Evolutionary conservation across 129 eudicot genomes (phyloP), one percentile per base, ranked within the genome.

Genomic region (Smallanthus sonchifolius): DNA sequence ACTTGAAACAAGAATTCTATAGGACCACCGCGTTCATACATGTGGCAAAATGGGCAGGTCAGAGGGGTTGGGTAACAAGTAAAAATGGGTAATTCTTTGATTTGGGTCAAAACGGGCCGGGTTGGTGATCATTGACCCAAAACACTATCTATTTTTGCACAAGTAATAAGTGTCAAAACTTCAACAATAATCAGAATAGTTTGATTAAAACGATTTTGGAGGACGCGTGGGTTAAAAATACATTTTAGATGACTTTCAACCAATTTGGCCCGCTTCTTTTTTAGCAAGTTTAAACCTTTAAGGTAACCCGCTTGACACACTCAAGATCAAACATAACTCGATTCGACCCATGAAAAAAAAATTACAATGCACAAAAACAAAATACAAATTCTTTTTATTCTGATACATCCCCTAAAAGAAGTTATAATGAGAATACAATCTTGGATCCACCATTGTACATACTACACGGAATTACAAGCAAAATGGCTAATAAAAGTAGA

Each of bases 391-490:
- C 2, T 8, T 8, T 51, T 52, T 37, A 42, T 68, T 30, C 34
- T 17, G 42, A 65, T 39, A 42, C 67, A 73, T 73, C 69, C 16
- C 17, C 30, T 28, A 47, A 59, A 56, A 14, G n/a, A 45, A 72
- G 24, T 5, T 67, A 45, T 44, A 10, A 11, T 5, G 19, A 67
- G 52, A 19, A 67, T 43, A 39, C 56, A 67, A 43, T 67, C 36
- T 67, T 67, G 72, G 72, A 67, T 67, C 60, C 24, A 34, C 43
- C 60, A 30, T 34, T 30, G 62, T 28, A 45, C 28, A 47, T 68
- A 32, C 59, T 15, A 68, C 40, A 5, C 37, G 49, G 51, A 61
- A 36, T 19, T 54, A 43, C 66, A 71, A 54, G 35, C 20, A 54
- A 39, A 34, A n/a, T 37, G 51, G 28, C 55, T 56, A n/a, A 57